Conservation (phyloP, 148 eudicot genomes). For the Fallopia convolvulus region DNA sequence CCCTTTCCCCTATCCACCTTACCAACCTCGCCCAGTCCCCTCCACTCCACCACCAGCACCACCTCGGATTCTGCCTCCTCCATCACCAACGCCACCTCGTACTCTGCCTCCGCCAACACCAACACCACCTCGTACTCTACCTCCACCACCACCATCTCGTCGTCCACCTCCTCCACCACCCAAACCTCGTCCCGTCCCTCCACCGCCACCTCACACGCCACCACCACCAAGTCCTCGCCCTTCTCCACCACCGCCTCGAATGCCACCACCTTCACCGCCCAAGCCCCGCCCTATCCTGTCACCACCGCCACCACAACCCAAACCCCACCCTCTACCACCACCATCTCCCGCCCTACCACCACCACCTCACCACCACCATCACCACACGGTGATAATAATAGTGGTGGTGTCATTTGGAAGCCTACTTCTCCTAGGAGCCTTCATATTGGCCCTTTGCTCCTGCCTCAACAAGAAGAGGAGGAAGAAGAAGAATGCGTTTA, state of each 20-base stretch:
- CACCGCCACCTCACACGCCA: background rate
- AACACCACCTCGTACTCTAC: conserved; percentile 1
- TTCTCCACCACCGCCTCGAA: background rate
- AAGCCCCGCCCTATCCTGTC: background rate
- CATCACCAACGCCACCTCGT: background rate
- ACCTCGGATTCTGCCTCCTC: background rate
- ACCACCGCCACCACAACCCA: conserved; percentile 4
- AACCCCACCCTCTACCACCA: background rate
- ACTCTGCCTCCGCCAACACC: conserved; percentile 8
- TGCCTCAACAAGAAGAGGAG: conserved; percentile 18
- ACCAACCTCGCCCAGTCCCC: conserved; percentile 8
- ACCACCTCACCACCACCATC: conserved; percentile 16
- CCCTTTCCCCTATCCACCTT: background rate
- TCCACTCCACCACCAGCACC: conserved; percentile 9
- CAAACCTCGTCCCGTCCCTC: background rate
- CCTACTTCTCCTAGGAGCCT: conserved; percentile 19
- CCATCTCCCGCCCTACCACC: conserved; percentile 1
- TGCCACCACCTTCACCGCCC: conserved; percentile 11
- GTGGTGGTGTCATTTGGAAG: conserved; percentile 26
- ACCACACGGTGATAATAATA: conserved; percentile 19
- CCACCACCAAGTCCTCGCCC: background rate
- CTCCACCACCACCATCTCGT: background rate
- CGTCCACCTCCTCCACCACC: background rate
- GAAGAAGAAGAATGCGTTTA: conserved; percentile 15
- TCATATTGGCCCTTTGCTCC: conserved; percentile 18